Percentiles rank a stretch among this genome's conserved stretches.
Evolutionary conservation across 2,329 filamentous ascomycete species (phyloP).

Genomic region (Fusarium xyrophilum): DNA sequence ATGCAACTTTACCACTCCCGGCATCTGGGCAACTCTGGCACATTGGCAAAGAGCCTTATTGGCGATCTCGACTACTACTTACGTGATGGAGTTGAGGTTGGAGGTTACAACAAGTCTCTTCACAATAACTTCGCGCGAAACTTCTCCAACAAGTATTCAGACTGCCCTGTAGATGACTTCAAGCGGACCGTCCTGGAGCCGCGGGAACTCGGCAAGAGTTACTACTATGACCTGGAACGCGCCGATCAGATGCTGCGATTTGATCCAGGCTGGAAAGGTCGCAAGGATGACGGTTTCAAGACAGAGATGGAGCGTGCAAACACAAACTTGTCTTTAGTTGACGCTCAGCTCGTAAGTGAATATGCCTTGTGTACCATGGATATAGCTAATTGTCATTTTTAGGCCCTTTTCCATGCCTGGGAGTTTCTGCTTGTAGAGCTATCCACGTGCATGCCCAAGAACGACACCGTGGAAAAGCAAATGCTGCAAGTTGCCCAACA

Average conservation of each 20-base stretch:
- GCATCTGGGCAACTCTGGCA: conserved; percentile 71
- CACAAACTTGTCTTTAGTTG: conserved; percentile 86
- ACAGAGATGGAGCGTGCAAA: conserved; percentile 88
- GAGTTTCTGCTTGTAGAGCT: conserved; percentile 87
- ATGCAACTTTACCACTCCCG: conserved; percentile 89
- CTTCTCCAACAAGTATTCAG: conserved; percentile 77
- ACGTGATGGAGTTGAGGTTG: conserved; percentile 77
- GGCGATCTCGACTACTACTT: conserved; percentile 80
- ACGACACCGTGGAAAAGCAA: conserved; percentile 66
- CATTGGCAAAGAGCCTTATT: conserved; percentile 74
- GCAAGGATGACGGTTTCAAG: conserved; percentile 74
- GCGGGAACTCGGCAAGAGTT: conserved; percentile 73
- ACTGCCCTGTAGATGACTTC: conserved; percentile 77
- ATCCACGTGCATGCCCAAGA: conserved; percentile 66
- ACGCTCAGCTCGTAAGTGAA: conserved; percentile 80
- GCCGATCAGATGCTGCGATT: conserved; percentile 78
- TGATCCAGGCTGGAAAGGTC: conserved; percentile 78
- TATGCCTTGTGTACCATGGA: conserved; percentile 37
- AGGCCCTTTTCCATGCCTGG: conserved; percentile 88
- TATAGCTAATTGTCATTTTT: conserved; percentile 30
- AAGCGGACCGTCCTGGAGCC: conserved; percentile 75
- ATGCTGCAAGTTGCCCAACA: conserved; percentile 78
- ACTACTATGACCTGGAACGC: conserved; percentile 82
- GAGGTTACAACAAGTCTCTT: conserved; percentile 84
- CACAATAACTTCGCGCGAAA: conserved; percentile 87